phyloP scores from a whole-genome alignment of 2,329 filamentous ascomycete species.

The Thielaviopsis musarum region DNA sequence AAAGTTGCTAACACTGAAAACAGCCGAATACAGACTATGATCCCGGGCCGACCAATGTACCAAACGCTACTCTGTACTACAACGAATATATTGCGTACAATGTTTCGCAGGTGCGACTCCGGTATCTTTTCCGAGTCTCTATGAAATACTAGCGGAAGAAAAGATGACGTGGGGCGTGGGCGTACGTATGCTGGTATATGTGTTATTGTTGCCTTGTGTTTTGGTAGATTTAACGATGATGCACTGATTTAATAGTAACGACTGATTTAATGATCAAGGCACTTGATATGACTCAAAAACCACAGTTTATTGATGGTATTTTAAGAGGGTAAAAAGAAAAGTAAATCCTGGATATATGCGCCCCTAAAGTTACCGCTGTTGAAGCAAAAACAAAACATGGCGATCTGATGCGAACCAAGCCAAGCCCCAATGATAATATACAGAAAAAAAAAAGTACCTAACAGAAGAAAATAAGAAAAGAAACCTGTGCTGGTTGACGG shows the following conservation, averaged over 20 bases:
- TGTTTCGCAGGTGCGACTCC: constrained; percentile 49
- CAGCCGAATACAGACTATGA: constrained; percentile 32
- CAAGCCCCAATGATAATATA: not conserved
- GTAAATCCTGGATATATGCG: not conserved
- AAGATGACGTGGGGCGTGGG: not conserved
- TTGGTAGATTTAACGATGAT: not conserved
- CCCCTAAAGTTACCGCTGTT: not conserved
- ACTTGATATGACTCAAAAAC: not conserved
- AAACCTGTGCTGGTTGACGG: not conserved
- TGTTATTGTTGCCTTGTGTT: not conserved
- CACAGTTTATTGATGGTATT: too few species aligned
- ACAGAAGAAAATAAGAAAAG: not conserved
- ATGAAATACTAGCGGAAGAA: constrained; percentile 20
- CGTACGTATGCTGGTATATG: too few species aligned
- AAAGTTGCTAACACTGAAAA: not conserved
- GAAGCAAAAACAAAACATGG: not conserved
- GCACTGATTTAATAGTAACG: not conserved
- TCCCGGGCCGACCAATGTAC: constrained; percentile 31
- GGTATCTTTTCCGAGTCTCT: constrained; percentile 51
- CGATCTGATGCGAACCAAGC: not conserved
- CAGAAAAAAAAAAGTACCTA: not conserved
- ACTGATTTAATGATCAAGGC: not conserved
- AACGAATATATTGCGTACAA: constrained; percentile 65
- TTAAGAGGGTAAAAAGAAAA: not conserved
- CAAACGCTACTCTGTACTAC: constrained; percentile 36